Percentiles rank a stretch among this genome's conserved stretches.
phyloP scores from a whole-genome alignment of 139 green algal species.

The Tetradesmus obliquus region DNA sequence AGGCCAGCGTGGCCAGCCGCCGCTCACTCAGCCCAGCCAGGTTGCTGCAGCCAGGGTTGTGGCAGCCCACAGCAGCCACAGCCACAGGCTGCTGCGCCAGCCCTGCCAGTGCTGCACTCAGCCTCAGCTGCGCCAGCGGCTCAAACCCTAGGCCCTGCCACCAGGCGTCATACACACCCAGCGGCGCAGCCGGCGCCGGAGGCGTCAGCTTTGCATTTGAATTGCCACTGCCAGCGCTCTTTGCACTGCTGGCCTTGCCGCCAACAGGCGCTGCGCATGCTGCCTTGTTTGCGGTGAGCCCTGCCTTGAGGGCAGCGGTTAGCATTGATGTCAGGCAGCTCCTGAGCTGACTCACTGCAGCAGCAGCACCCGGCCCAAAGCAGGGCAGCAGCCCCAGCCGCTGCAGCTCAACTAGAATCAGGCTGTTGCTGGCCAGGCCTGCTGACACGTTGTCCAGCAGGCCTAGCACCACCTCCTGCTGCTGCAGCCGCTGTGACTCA shows the following conservation, averaged over 20 bases:
- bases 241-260: not conserved
- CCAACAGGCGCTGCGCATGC: not conserved
- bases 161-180: conserved; percentile 18
- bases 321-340: not conserved
- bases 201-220: not conserved
- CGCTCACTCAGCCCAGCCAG: conserved; percentile 11
- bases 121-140: not conserved
- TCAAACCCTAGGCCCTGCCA: not conserved
- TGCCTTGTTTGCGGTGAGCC: not conserved
- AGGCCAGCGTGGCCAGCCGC: not conserved
- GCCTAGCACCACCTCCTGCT: not conserved
- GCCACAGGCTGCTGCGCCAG: not conserved
- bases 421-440: conserved; percentile 9
- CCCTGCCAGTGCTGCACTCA: not conserved
- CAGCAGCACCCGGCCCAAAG: not conserved
- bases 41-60: conserved; percentile 22
- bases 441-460: conserved; percentile 16
- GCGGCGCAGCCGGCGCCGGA: not conserved
- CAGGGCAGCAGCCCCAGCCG: conserved; percentile 1
- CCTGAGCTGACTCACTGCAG: not conserved
- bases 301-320: not conserved
- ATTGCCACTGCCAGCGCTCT: not conserved
- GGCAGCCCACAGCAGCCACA: not conserved
- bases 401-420: conserved; percentile 10
- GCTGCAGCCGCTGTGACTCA: not conserved